Percentiles rank a stretch among this genome's conserved stretches.
Evolutionary conservation across 805 yeast species (phyloP).

Genomic region (Zygosaccharomyces lentus): DNA sequence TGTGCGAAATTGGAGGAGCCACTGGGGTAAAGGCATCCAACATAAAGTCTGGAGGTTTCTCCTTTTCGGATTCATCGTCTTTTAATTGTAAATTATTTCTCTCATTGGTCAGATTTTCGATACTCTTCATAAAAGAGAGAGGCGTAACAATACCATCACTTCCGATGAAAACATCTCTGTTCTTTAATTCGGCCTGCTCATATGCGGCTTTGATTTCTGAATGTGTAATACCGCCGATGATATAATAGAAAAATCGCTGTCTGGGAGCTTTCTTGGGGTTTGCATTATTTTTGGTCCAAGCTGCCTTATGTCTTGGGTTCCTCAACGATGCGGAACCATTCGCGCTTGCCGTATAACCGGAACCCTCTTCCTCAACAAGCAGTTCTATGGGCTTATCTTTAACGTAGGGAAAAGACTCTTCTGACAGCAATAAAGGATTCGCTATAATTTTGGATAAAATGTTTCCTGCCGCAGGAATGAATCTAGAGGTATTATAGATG

Average conservation of each 20-base stretch:
- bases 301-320: conserved; percentile 67
- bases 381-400: conserved; percentile 65
- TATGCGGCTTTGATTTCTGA: conserved; percentile 75
- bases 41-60: conserved; percentile 43
- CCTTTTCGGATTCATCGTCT: conserved; percentile 34
- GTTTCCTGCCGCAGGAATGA: conserved; percentile 63
- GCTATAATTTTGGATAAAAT: conserved; percentile 49
- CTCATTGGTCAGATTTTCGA: conserved; percentile 36
- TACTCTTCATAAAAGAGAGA: conserved; percentile 36
- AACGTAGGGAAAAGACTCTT: conserved; percentile 63
- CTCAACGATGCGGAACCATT: conserved; percentile 51
- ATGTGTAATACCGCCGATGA: conserved; percentile 87
- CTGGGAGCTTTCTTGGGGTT: conserved; percentile 35
- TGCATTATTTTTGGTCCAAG: conserved; percentile 58
- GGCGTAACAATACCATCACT: conserved; percentile 70
- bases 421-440: conserved; percentile 47
- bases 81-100: conserved; percentile 43
- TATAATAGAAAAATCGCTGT: conserved; percentile 72
- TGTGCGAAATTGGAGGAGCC: conserved; percentile 27
- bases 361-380: conserved; percentile 34
- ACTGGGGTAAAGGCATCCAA: conserved; percentile 32
- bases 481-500: conserved; percentile 61
- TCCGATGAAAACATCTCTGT: conserved; percentile 77
- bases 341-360: conserved; percentile 31
- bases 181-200: conserved; percentile 56